These are phyloP conservation scores for Corylus americana DNA, from an alignment of 306 rosid genomes.

Conservation along the genomic window DNA sequence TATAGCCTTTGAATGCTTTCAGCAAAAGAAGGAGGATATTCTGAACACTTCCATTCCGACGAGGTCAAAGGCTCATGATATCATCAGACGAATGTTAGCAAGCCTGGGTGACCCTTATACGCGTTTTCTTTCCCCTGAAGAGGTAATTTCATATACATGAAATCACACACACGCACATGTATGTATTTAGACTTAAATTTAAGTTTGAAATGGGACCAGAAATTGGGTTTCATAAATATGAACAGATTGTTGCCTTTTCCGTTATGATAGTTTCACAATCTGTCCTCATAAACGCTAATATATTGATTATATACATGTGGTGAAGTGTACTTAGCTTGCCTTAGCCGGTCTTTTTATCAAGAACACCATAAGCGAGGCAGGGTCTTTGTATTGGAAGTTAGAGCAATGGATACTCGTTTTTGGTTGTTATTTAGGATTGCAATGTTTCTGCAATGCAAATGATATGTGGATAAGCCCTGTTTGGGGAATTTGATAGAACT, in stretches of 20 bases:
- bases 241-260: not conserved
- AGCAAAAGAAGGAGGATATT: constrained; percentile 69
- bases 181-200: not conserved
- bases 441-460: not conserved
- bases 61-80: constrained; percentile 80
- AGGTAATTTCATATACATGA: constrained; percentile 43
- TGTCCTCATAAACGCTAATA: not conserved
- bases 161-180: not conserved
- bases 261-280: not conserved
- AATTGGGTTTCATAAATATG: not conserved
- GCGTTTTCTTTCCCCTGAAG: constrained; percentile 83
- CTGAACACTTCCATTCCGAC: constrained; percentile 67
- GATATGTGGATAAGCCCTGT: not conserved
- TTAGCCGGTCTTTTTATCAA: not conserved
- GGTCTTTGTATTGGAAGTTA: not conserved
- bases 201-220: not conserved
- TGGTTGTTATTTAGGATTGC: not conserved
- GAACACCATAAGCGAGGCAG: not conserved
- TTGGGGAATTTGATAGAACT: not conserved
- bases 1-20: constrained; percentile 28
- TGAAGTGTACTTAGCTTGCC: not conserved
- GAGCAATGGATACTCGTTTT: not conserved
- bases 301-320: not conserved
- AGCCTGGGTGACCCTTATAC: constrained; percentile 94
- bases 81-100: constrained; percentile 78